Base-by-base conservation (phyloP, 2,329 filamentous ascomycete species). In the Paracorniculantispora psalliotae region DNA sequence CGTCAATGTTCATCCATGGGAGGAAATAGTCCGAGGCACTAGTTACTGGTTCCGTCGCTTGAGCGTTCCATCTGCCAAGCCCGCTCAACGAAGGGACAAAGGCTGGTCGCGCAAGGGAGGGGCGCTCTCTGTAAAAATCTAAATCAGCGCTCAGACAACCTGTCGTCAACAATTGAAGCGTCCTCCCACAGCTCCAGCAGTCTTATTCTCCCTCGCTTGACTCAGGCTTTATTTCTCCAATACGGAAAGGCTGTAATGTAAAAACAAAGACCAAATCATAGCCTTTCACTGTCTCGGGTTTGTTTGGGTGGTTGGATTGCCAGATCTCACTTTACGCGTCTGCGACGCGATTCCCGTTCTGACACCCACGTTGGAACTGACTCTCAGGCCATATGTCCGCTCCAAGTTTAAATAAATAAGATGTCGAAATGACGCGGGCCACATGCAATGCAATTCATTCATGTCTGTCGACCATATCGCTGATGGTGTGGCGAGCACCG, bases 251-350 rank as follows among this genome's bases (percentile, higher is more conserved):
- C 5, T 5, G n/a, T 5, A 43, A 17, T 43, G 5, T 12, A 35
- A 44, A 25, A 44, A 44, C 10, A 4, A 44, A 44, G 9, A 13
- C 10, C 25, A 48, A 30, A n/a, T n/a, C n/a, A n/a, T n/a, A n/a
- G n/a, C n/a, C n/a, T 26, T 26, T 3, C 4, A 21, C 15, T 6
- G n/a, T n/a, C 2, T 7, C 25, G 30, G 17, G 15, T 15, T 21
- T 33, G n/a, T 5, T 26, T 37, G 37, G 25, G 7, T 17, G n/a
- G 17, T 53, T 21, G 51, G 50, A 53, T 53, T 53, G 51, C 25
- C 43, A 44, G 13, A 53, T 44, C 23, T 44, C 51, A 53, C 51
- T 44, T 43, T 7, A 23, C 53, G 41, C 41, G 52, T 56, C 26
- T 39, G 50, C 15, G 19, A 55, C 28, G 7, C 19, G 28, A 54